Conservation (phyloP, 2,329 filamentous ascomycete genomes). For the Pseudogymnoascus sp. region DNA sequence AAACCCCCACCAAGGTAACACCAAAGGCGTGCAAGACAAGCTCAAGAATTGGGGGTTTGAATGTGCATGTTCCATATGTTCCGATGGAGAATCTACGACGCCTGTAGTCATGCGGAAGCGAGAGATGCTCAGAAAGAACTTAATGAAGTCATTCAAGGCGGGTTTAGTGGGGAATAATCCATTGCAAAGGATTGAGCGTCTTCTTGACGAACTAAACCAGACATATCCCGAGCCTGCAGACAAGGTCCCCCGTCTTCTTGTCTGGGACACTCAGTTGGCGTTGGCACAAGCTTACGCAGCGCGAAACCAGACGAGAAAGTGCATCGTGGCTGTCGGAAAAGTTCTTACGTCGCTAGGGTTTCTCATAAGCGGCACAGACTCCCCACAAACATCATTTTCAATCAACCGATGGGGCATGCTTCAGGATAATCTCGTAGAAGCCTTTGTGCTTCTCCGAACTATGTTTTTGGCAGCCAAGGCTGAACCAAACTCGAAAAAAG, state of each 20-base stretch:
- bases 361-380: slow-evolving; percentile 12
- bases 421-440: slow-evolving; percentile 21
- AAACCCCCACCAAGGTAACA: slow-evolving; percentile 16
- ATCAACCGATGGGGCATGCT: slow-evolving; percentile 26
- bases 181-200: slow-evolving; percentile 15
- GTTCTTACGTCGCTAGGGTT: slow-evolving; percentile 11
- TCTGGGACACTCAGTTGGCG: slow-evolving; percentile 17
- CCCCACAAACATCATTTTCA: slow-evolving; percentile 11
- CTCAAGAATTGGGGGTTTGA: slow-evolving; percentile 34
- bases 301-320: neutral
- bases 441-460: slow-evolving; percentile 25
- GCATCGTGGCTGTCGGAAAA: slow-evolving; percentile 2
- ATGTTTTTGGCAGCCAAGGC: slow-evolving; percentile 22
- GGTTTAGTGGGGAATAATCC: neutral
- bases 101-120: neutral
- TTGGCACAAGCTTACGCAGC: slow-evolving; percentile 18
- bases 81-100: neutral
- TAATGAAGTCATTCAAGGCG: neutral
- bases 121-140: neutral
- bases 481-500: slow-evolving; percentile 17
- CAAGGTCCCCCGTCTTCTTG: slow-evolving; percentile 23
- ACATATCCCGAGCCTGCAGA: slow-evolving; percentile 23
- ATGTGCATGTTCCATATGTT: slow-evolving; percentile 31
- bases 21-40: slow-evolving; percentile 25
- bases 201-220: slow-evolving; percentile 16